A percentile compares a stretch with the other conserved stretches of the same genome.
Conservation (phyloP, 129 eudicot genomes). For the Heracleum sosnowskyi region DNA sequence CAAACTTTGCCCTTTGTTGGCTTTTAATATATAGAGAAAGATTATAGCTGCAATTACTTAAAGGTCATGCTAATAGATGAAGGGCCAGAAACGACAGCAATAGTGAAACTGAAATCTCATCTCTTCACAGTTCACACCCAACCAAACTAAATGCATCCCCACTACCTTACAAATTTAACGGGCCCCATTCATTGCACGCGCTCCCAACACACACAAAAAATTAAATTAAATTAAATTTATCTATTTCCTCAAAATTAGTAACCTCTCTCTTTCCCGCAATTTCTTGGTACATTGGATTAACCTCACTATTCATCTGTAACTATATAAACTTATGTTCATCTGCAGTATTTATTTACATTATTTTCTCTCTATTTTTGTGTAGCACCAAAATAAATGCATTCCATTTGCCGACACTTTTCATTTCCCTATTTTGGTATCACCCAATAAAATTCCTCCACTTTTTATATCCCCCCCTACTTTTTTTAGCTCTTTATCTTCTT, state of each 20-base stretch:
- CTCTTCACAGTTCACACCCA: background rate
- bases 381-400: background rate
- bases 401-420: conserved; percentile 70
- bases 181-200: conserved; percentile 1
- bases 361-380: background rate
- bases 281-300: conserved; percentile 13
- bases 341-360: background rate
- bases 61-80: no score
- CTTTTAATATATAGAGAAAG: no score
- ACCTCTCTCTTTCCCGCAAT: background rate
- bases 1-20: no score
- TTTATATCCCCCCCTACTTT: background rate
- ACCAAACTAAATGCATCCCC: background rate
- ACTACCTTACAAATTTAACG: background rate
- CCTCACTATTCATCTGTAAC: conserved; percentile 1
- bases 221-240: no score
- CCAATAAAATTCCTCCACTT: background rate
- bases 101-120: conserved; percentile 1
- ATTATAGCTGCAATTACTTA: background rate
- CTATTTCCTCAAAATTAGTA: background rate
- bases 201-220: background rate
- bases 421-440: conserved; percentile 34
- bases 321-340: background rate
- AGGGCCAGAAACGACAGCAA: background rate
- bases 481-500: conserved; percentile 9